A percentile compares a stretch with the other conserved stretches of the same genome.
Evolutionary conservation across 139 green algal genomes (phyloP).

Genomic region (Chlamydomonas schloesseri): DNA sequence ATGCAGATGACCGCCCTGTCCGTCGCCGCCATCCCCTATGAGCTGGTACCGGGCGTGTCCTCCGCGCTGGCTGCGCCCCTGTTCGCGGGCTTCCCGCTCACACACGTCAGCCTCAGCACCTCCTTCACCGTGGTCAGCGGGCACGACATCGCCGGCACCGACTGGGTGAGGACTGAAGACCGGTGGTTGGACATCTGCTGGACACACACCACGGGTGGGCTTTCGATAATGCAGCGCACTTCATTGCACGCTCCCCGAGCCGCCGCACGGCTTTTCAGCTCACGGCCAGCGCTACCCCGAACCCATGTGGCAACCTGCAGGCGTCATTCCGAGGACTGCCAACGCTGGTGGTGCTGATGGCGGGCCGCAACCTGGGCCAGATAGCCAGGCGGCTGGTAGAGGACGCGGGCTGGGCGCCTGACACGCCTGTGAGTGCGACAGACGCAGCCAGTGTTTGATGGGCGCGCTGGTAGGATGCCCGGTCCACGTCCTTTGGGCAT

Average conservation of each 20-base stretch:
- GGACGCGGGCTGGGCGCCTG: constrained; percentile 33
- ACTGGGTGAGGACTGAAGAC: constrained; percentile 54
- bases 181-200: no score
- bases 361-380: constrained; percentile 46
- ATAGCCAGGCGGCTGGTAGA: constrained; percentile 54
- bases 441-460: no score
- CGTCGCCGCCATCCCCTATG: constrained; percentile 49
- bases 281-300: no score
- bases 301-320: no score
- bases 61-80: constrained; percentile 78
- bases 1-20: constrained; percentile 73
- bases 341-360: constrained; percentile 86
- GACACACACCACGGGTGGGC: no score
- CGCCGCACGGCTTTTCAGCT: no score
- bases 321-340: constrained; percentile 52
- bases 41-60: constrained; percentile 84
- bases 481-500: not conserved
- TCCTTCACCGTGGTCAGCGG: constrained; percentile 73
- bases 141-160: constrained; percentile 62
- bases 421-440: constrained; percentile 51
- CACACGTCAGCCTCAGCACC: constrained; percentile 60
- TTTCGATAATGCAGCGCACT: no score
- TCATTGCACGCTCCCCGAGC: no score
- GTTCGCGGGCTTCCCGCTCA: constrained; percentile 82
- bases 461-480: no score